Base-by-base conservation (phyloP, 345 rosid species). In the Mangifera indica region DNA sequence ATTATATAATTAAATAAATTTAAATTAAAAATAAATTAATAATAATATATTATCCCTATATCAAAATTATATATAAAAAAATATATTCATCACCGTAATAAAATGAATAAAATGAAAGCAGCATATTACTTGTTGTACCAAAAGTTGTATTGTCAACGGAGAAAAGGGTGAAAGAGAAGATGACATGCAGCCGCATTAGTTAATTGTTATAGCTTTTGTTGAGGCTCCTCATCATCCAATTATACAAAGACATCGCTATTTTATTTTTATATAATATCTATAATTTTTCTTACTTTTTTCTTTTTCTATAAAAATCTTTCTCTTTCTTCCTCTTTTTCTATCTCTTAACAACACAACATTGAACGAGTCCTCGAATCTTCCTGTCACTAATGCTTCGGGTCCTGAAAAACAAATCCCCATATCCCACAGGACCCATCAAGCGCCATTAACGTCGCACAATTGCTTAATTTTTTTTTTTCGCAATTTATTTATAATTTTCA, bases 141-240 rank as follows among this genome's bases (percentile, higher is more conserved):
- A 29, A 29, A 66, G 49, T 62, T 48, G 62, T 48, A 61, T 61
- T 49, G 66, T 53, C 46, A 65, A 64, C 22, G 2, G 22, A 76
- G 73, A 69, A 51, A n/a, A 5, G 42, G 67, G 60, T 44, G 66
- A 67, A 40, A 54, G 61, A 49, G 66, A 42, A 54, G 54, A 73
- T 65, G 75, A 76, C 78, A 83, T 82, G 89, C 87, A 82, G 87
- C 88, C 71, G 82, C 81, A 72, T 79, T 82, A 78, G 85, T 48
- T 46, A 29, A 3, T 29, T 7, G 11, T 4, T 18, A 9, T 9
- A 37, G 42, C 42, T 37, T 37, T 37, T 37, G 42, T 37, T 37
- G 10, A 7, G 42, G 8, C 42, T 60, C 37, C 14, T 13, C 61
- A 56, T 48, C 45, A 44, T 17, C 73, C 26, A 54, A 34, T 32